Conservation (phyloP, 2,329 filamentous ascomycete species). For the Erysiphe neolycopersici region DNA sequence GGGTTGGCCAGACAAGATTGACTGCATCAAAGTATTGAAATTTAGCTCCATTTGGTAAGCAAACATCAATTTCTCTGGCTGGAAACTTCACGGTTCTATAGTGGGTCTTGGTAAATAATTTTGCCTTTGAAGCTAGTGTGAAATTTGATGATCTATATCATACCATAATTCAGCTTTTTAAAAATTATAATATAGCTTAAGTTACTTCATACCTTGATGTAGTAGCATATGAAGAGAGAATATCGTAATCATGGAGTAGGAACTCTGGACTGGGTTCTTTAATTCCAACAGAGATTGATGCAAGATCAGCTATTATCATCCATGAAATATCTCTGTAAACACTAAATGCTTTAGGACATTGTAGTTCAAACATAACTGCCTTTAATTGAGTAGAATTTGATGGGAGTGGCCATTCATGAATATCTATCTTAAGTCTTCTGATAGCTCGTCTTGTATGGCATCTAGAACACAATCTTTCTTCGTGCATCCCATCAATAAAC, state of each 20-base stretch:
- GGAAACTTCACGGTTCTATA: slow-evolving; percentile 11
- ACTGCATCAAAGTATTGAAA: slow-evolving; percentile 10
- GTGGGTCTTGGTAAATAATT: slow-evolving; percentile 13
- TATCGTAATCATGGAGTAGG: background rate
- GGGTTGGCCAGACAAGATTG: background rate
- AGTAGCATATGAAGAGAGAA: background rate
- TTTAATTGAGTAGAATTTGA: slow-evolving; percentile 13
- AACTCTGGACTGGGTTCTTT: background rate
- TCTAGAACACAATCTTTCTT: slow-evolving; percentile 17
- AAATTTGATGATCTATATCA: slow-evolving; percentile 1
- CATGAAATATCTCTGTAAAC: slow-evolving; percentile 25
- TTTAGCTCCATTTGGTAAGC: slow-evolving; percentile 9
- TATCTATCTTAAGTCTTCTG: slow-evolving; percentile 17
- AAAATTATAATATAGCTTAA: background rate
- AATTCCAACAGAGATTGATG: background rate
- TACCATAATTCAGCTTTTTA: background rate
- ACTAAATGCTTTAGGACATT: slow-evolving; percentile 17
- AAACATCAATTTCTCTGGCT: slow-evolving; percentile 6
- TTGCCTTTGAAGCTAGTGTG: slow-evolving; percentile 11
- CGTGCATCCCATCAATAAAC: slow-evolving; percentile 10
- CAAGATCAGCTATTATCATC: slow-evolving; percentile 17
- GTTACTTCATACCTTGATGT: background rate
- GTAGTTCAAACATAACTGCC: slow-evolving; percentile 24
- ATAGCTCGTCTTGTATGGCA: slow-evolving; percentile 16
- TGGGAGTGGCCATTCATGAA: slow-evolving; percentile 25